Base-by-base conservation (phyloP, 2,329 filamentous ascomycete species). In the Aspergillus udagawae region DNA sequence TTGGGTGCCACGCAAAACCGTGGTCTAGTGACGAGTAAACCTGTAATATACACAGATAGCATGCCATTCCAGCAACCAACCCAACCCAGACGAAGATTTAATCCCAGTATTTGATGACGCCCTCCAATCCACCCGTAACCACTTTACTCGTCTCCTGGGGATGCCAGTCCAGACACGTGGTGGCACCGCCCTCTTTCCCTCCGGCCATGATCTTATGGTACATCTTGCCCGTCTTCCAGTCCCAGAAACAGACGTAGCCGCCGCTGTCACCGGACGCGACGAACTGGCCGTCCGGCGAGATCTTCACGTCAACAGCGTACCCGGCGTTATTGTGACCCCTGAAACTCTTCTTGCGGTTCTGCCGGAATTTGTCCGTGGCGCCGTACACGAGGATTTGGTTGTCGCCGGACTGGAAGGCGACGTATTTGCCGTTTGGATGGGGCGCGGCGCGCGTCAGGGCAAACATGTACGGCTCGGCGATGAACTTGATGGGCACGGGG, bases 211-310 rank as follows among this genome's bases (percentile, higher is more conserved):
- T 86, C 82, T 97, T 97, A 77, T 96, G 91, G 77, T 91, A 96
- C 92, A 99, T 93, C 79, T 97, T 97, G 75, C 93, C 96, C 42
- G 92, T 97, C 84, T 99, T 99, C 91, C 92, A 99, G 76, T 97
- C 94, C 91, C 92, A 99, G 78, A 97, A 97, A 76, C 90, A 96
- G 50, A 96, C 86, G 68, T 85, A 97, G 38, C 95, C 94, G 17
- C 85, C 91, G 52, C 86, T 90, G 74, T 99, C 94, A 60, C 94
- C 94, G 20, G 85, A 90, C 21, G 86, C 88, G 54, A 99, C 80
- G 73, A 97, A 96, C 70, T 96, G 91, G 0, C 94, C 94, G 72
- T 97, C 94, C 0, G 92, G 91, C 67, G 87, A 91, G 70, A 95
- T 89, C 53, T 89, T 87, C 52, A 99, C 82, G 68, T 96, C 94